phyloP scores from a whole-genome alignment of 1,284 basidiomycete genomes.

The Xanthoconium separans region DNA sequence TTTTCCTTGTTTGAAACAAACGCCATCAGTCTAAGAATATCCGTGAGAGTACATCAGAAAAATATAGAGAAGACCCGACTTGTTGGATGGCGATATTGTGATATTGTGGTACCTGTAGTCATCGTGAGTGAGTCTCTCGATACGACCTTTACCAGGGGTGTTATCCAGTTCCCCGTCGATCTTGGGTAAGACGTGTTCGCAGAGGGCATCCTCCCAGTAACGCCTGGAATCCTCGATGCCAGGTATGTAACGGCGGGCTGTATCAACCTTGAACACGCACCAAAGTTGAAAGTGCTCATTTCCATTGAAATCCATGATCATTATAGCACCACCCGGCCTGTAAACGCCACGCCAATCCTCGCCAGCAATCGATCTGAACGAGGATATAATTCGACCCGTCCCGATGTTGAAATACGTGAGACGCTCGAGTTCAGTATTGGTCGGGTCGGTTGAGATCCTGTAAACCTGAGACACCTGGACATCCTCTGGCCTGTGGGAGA shows the following conservation, averaged over 20 bases:
- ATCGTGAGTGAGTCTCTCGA: conserved; percentile 40
- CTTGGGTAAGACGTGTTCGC: conserved; percentile 25
- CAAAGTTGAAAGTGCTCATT: conserved; percentile 42
- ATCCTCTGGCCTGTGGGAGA: conserved; percentile 36
- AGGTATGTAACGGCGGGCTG: no score
- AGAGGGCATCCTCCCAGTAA: conserved; percentile 38
- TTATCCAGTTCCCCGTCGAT: conserved; percentile 38
- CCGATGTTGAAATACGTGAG: conserved; percentile 38
- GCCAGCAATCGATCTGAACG: conserved; percentile 29
- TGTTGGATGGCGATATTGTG: conserved; percentile 33
- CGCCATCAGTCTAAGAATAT: conserved; percentile 29
- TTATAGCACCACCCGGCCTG: conserved; percentile 36
- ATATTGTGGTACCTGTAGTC: conserved; percentile 29
- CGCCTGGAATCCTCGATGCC: conserved; percentile 28
- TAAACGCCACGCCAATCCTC: conserved; percentile 39
- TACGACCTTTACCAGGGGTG: conserved; percentile 35
- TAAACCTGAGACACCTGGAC: conserved; percentile 38
- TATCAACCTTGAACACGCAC: conserved; percentile 14
- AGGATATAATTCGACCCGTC: conserved; percentile 33
- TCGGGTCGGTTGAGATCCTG: conserved; percentile 28
- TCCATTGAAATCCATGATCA: conserved; percentile 40
- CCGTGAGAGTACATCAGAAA: conserved; percentile 5
- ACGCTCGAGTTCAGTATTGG: conserved; percentile 29
- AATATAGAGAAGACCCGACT: conserved; percentile 18
- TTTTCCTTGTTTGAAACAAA: conserved; percentile 41